phyloP scores from a whole-genome alignment of 805 yeast genomes.

The Ogataea salicorniae region DNA sequence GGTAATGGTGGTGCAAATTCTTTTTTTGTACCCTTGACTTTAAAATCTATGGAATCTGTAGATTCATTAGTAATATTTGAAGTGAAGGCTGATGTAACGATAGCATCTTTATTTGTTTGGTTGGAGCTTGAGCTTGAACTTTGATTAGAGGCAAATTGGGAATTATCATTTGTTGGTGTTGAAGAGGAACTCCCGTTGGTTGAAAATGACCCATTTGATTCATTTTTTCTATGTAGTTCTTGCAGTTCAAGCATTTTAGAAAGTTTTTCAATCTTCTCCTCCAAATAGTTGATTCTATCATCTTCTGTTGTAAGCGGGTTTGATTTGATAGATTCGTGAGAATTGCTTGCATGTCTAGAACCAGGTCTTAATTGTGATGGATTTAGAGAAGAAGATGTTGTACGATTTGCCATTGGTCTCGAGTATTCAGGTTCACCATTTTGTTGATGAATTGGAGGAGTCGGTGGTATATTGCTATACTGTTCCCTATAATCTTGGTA shows the following conservation, averaged over 20 bases:
- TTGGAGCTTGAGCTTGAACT: background rate
- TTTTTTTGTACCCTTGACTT: background rate
- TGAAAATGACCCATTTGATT: conserved; percentile 12
- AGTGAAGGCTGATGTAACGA: conserved; percentile 1
- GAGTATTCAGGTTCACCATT: too few relatives aligned
- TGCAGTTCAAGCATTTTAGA: conserved; percentile 19
- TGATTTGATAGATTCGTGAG: conserved; percentile 5
- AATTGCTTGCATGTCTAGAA: background rate
- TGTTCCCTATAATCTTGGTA: background rate
- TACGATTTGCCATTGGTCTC: too few relatives aligned
- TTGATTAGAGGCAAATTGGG: background rate
- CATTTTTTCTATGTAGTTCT: conserved; percentile 12
- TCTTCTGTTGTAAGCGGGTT: background rate
- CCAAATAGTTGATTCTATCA: conserved; percentile 26
- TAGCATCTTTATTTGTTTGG: background rate
- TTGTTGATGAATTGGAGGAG: background rate
- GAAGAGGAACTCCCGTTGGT: conserved; percentile 5
- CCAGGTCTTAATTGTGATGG: background rate
- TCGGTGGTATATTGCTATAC: background rate
- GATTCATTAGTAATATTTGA: background rate
- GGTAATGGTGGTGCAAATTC: conserved; percentile 26
- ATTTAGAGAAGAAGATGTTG: background rate
- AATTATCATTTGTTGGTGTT: conserved; percentile 1
- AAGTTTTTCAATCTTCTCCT: conserved; percentile 28
- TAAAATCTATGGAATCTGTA: conserved; percentile 1